Evolutionary conservation across 2,329 filamentous ascomycete species (phyloP), one percentile per base, ranked within the genome.

Genomic region (Clarireedia sp.): DNA sequence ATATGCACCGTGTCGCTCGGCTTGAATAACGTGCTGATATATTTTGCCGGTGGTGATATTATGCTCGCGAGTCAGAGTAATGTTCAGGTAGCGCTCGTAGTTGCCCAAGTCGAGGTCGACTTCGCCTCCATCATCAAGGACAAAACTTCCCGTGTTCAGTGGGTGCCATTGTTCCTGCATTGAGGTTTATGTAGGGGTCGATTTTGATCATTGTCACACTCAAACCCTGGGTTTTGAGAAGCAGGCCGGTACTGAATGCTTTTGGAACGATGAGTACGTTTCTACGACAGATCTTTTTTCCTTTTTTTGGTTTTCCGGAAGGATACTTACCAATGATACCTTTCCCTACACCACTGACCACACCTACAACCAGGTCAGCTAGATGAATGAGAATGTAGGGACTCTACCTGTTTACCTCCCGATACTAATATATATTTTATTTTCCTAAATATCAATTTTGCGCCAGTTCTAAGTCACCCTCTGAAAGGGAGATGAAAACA

Each of bases 1-100:
- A 66, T 96, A 97, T 17, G n/a, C 40, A n/a, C 40, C 17, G n/a
- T n/a, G n/a, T 21, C 40, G n/a, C 40, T 68, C 82, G 80, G 58
- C 82, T 67, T 90, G 82, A 66, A 96, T 90, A 51, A 96, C 91
- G 65, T 87, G 83, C 67, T 89, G 80, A 74, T 96, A 97, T 64
- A 97, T 89, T 77, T 96, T 96, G 69, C 94, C 94, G 6, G 92
- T 96, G 3, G 94, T 99, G 72, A 99, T 95, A 73, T 96, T 97
- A 77, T 92, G 89, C n/a, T 44, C 40, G 2, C 40, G 40, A 10
- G 40, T 44, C 17, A 44, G 19, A 21, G 14, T 44, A 9, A 44
- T 44, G 17, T 19, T 44, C 9, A 44, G 40, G 40, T 44, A 44
- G 44, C 86, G 80, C 70, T 89, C 86, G 73, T 87, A 88, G 71